These are phyloP conservation scores for Clavaria fumosa DNA, from an alignment of 768 basidiomycete species.

Conservation along the genomic window DNA sequence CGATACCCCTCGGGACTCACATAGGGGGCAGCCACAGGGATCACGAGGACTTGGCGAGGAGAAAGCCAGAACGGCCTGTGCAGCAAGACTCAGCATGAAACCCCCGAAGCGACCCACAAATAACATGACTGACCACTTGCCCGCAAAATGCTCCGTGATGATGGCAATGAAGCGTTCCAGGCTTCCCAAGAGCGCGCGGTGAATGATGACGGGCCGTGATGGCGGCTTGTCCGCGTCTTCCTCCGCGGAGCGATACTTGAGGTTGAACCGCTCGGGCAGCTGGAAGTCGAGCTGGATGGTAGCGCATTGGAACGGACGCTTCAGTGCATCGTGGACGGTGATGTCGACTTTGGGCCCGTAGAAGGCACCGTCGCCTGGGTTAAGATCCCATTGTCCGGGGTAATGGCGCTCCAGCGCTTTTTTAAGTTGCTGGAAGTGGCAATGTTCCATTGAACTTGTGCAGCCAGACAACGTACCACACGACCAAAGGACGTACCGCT, in stretches of 20 bases:
- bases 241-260: conserved; percentile 75
- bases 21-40: conserved; percentile 83
- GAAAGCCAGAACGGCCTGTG: conserved; percentile 95
- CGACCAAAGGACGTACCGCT: no score
- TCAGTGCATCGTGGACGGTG: conserved; percentile 83
- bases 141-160: conserved; percentile 92
- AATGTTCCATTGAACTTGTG: no score
- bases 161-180: conserved; percentile 95
- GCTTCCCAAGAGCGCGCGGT: conserved; percentile 89
- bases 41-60: conserved; percentile 88
- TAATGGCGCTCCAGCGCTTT: conserved; percentile 73
- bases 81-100: conserved; percentile 5
- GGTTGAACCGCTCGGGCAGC: conserved; percentile 89
- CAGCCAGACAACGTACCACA: no score
- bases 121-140: conserved; percentile 87
- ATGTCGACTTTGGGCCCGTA: conserved; percentile 99
- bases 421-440: conserved; percentile 51
- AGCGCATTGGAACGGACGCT: conserved; percentile 92
- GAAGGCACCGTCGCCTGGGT: conserved; percentile 96
- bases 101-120: background rate
- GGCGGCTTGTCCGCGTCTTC: conserved; percentile 42
- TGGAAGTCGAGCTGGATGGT: conserved; percentile 99
- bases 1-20: conserved; percentile 31
- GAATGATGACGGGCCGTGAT: conserved; percentile 89
- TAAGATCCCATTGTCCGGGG: conserved; percentile 81